Evolutionary conservation across 306 rosid genomes (phyloP), one percentile per base, ranked within the genome.

Genomic region (Pyrus pyrifolia): DNA sequence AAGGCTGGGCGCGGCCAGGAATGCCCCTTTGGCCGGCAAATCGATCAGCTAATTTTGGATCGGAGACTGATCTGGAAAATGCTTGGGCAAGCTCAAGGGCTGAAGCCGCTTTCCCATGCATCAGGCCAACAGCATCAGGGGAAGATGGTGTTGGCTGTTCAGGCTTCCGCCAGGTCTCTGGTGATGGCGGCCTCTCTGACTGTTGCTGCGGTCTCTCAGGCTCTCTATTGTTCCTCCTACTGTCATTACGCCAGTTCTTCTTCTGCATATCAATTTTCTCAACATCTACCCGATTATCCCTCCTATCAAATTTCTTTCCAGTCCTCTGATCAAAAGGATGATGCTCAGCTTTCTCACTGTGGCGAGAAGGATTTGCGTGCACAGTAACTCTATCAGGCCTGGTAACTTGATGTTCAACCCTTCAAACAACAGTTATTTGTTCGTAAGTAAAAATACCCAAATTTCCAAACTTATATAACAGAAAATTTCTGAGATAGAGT

Each of bases 151-250:
- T 88, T 27, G 86, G 89, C 86, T 79, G 88, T 83, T 91, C 99
- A 22, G 97, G 92, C 90, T 89, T 94, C 52, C 97, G 96, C 98
- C 98, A 94, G 31, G 97, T 90, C 84, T 94, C 95, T 1, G 97
- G 96, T 53, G 97, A 95, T 67, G 95, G 76, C n/a, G 79, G 90
- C 82, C 99, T 86, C 86, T 92, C 97, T 2, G 77, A 67, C 74
- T 61, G 89, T 81, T 71, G 84, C 19, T 72, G 97, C 73, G 68
- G 93, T 82, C 85, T 90, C 17, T 90, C 97, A 21, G 79, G 59
- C 65, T 88, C 99, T 79, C 88, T 82, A 11, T 21, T 67, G 52
- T 77, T 88, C 88, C 84, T 88, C 76, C 86, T 46, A 52, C 77
- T 81, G 77, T 89, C 97, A 65, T 84, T 83, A 27, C 85, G 92